Evolutionary conservation across 1,139 yeast species (phyloP).

Genomic region (Debaryomyces psychrophilus): DNA sequence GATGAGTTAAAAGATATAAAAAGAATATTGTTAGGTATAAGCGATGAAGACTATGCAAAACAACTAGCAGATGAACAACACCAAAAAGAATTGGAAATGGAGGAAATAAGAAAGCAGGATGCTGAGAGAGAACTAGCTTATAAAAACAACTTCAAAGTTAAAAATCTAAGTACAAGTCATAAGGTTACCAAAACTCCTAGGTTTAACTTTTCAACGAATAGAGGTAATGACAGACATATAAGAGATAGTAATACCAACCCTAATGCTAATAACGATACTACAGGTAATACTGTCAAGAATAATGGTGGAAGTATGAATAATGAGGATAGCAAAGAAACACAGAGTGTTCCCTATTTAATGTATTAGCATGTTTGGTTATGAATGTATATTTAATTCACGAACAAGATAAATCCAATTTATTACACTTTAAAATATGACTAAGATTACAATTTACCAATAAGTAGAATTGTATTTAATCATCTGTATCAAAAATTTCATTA

Average conservation of each 20-base stretch:
- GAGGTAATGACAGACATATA: slow-evolving; percentile 2
- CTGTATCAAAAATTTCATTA: slow-evolving; percentile 83
- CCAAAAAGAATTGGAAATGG: slow-evolving; percentile 12
- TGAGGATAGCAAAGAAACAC: slow-evolving; percentile 11
- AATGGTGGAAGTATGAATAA: background rate
- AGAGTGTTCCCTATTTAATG: slow-evolving; percentile 20
- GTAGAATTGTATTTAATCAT: slow-evolving; percentile 28
- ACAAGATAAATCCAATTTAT: background rate
- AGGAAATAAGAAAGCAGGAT: slow-evolving; percentile 13
- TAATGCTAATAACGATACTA: background rate
- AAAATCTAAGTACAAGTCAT: slow-evolving; percentile 24
- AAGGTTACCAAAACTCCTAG: slow-evolving; percentile 36
- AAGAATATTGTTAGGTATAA: slow-evolving; percentile 37
- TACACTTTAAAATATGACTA: background rate
- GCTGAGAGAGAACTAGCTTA: slow-evolving; percentile 19
- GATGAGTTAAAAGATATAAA: slow-evolving; percentile 40
- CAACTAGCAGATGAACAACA: slow-evolving; percentile 24
- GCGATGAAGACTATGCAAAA: slow-evolving; percentile 44
- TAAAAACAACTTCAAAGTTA: slow-evolving; percentile 34
- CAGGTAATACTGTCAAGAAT: slow-evolving; percentile 5
- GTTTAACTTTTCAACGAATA: slow-evolving; percentile 26
- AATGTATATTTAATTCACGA: slow-evolving; percentile 2
- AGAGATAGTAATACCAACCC: slow-evolving; percentile 1
- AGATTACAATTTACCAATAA: background rate
- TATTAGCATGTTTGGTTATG: slow-evolving; percentile 13